Percentiles rank a stretch among this genome's conserved stretches.
These are phyloP conservation scores for Backusella parvicylindrica DNA, from an alignment of 192 early-diverging fungal species.

Conservation along the genomic window DNA sequence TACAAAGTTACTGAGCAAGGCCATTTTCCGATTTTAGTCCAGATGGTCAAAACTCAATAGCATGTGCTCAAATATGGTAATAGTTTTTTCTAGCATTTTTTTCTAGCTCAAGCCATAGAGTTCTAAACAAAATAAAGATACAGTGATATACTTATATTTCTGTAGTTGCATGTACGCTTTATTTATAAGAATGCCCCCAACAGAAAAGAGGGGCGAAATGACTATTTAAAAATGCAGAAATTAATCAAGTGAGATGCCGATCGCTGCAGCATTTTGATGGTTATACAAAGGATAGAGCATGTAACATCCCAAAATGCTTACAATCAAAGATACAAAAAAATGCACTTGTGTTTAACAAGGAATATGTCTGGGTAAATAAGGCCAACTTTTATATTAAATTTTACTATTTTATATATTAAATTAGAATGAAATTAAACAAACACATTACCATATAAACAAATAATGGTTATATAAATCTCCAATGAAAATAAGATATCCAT, in stretches of 20 bases:
- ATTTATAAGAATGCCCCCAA: neutral
- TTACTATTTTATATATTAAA: neutral
- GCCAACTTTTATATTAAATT: neutral
- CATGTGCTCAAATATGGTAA: neutral
- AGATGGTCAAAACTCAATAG: neutral
- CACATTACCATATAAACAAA: neutral
- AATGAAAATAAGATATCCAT: neutral
- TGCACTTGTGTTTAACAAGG: neutral
- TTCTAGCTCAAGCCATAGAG: neutral
- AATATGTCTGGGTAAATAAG: neutral
- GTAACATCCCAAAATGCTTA: neutral
- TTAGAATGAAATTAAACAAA: neutral
- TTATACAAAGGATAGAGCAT: neutral
- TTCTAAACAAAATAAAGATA: neutral
- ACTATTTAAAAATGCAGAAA: neutral
- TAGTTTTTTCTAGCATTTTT: neutral
- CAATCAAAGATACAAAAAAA: neutral
- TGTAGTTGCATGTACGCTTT: neutral
- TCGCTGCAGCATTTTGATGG: neutral
- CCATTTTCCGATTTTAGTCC: neutral
- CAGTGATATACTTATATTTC: neutral
- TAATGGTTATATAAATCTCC: neutral
- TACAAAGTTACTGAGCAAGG: neutral
- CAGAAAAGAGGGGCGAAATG: neutral
- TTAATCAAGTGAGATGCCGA: neutral